Base-by-base conservation (phyloP, 2,329 filamentous ascomycete genomes). In the Calonectria pseudoturangicola region DNA sequence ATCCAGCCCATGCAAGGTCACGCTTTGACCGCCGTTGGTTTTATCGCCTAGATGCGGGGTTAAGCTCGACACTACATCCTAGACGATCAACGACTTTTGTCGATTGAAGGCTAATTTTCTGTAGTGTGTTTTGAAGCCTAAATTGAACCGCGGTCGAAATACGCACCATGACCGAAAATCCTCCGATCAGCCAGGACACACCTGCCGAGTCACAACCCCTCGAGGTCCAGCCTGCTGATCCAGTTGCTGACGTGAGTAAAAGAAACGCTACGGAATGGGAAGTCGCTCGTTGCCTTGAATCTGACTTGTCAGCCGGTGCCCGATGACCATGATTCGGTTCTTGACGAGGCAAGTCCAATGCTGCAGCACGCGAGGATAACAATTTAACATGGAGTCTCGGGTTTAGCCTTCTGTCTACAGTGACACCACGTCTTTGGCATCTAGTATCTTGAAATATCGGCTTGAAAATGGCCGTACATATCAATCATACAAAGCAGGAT, bases 381-480 rank as follows among this genome's bases (percentile, higher is more conserved):
- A 27, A 10, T 39, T 15, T 60, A 28, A 60, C 21, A 16, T 25
- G 33, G 7, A 47, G n/a, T 30, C 5, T 39, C 47, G 58, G 2
- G 9, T 47, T 9, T 9, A 63, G 58, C 21, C 58, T 6, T 63
- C 58, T 21, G 27, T 45, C 5, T 63, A 63, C 41, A 74, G 63
- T 25, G 66, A 72, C 10, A 67, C 64, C 0, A 43, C 70, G 2
- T 73, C 67, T 43, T 48, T 70, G 2, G 50, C 41, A 7, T 73
- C 74, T 3, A 74, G 43, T 50, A 71, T 73, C 45, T 9, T 67
- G 10, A 72, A 70, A 30, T 74, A 75, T 41, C 71, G 73, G 7
- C 30, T 62, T 6, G 68, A 75, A 50, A 73, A 75, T 63, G 71
- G 73, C 13, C 71, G 73, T 12, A 75, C 71, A 7, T 75, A 75